These are phyloP conservation scores for Mycocentrospora acerina DNA, from an alignment of 2,329 filamentous ascomycete species.

Conservation along the genomic window DNA sequence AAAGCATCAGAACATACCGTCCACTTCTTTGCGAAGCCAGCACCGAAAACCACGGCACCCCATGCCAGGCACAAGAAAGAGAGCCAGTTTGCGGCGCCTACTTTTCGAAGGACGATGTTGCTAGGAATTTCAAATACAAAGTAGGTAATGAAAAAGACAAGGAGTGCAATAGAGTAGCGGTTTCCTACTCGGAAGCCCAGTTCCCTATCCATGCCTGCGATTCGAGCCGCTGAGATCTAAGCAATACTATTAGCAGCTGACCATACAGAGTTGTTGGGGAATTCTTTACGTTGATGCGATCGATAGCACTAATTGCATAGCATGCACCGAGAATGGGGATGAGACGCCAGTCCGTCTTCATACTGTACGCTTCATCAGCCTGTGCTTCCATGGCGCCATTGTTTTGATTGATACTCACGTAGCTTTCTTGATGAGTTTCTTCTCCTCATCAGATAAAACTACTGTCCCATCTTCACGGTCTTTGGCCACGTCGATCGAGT, in stretches of 20 bases:
- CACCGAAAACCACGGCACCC: constrained; percentile 20
- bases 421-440: constrained; percentile 13
- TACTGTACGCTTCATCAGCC: constrained; percentile 20
- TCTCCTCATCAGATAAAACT: constrained; percentile 9
- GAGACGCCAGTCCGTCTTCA: constrained; percentile 31
- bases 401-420: constrained; percentile 6
- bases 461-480: neutral
- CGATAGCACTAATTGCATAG: constrained; percentile 24
- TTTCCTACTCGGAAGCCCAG: constrained; percentile 43
- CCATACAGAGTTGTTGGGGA: no score
- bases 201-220: constrained; percentile 51
- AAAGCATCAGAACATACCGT: constrained; percentile 3
- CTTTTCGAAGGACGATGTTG: constrained; percentile 51
- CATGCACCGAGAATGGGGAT: constrained; percentile 30
- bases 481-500: constrained; percentile 10
- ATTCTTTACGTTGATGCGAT: constrained; percentile 21
- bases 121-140: constrained; percentile 55
- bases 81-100: constrained; percentile 26
- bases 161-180: constrained; percentile 51
- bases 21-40: constrained; percentile 20
- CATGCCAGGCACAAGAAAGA: constrained; percentile 20
- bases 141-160: constrained; percentile 57
- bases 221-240: constrained; percentile 26
- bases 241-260: neutral
- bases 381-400: neutral